Evolutionary conservation across 2,329 filamentous ascomycete species (phyloP).

Genomic region (Ophiostoma angusticollis): DNA sequence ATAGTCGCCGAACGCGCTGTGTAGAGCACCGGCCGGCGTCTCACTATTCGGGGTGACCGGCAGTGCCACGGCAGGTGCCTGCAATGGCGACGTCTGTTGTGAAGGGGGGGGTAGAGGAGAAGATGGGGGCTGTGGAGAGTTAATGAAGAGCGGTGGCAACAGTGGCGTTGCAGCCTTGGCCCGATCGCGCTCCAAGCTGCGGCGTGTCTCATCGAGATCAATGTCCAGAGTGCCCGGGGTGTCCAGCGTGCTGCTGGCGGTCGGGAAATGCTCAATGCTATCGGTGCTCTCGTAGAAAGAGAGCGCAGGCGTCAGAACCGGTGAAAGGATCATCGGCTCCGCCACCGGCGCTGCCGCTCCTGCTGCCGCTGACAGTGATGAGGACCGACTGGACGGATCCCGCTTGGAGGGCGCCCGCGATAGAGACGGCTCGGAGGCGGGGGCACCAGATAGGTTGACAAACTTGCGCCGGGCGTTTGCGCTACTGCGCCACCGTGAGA

Average conservation of each 20-base stretch:
- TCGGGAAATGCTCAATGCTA: slow-evolving; percentile 30
- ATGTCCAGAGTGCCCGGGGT: too few relatives aligned
- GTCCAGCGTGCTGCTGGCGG: slow-evolving; percentile 19
- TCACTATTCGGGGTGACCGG: slow-evolving; percentile 8
- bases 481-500: slow-evolving; percentile 34
- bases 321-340: slow-evolving; percentile 37
- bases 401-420: slow-evolving; percentile 55
- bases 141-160: slow-evolving; percentile 66
- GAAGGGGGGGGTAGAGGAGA: slow-evolving; percentile 34
- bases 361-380: slow-evolving; percentile 63
- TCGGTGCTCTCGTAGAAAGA: slow-evolving; percentile 50
- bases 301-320: slow-evolving; percentile 41
- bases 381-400: slow-evolving; percentile 62
- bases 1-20: neutral
- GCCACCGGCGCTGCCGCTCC: slow-evolving; percentile 30
- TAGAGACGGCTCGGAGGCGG: slow-evolving; percentile 65
- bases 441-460: slow-evolving; percentile 30
- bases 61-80: slow-evolving; percentile 70
- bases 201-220: slow-evolving; percentile 30
- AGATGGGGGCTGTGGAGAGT: slow-evolving; percentile 24
- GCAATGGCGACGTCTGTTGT: slow-evolving; percentile 60
- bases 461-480: slow-evolving; percentile 32
- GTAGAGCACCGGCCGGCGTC: neutral
- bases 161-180: slow-evolving; percentile 66
- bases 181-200: slow-evolving; percentile 44